phyloP scores from a whole-genome alignment of 176 grass and related monocot genomes.

The Avena insularis region DNA sequence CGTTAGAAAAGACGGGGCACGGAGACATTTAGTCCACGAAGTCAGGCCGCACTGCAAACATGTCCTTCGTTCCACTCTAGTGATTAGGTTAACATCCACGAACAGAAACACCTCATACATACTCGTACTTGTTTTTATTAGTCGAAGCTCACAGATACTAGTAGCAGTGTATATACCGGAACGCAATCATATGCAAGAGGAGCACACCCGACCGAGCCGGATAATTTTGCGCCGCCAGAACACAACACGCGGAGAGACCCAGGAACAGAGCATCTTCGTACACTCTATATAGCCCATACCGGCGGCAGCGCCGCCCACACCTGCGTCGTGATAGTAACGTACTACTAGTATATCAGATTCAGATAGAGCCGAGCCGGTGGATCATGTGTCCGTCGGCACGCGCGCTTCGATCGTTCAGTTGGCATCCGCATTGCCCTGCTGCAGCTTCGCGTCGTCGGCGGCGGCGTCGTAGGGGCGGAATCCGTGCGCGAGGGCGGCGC shows the following conservation, averaged over 20 bases:
- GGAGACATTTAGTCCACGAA: too few relatives aligned
- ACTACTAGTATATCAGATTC: neutral
- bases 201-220: too few relatives aligned
- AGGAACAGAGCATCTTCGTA: neutral
- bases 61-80: too few relatives aligned
- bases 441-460: neutral
- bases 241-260: neutral
- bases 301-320: too few relatives aligned
- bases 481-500: constrained; percentile 58
- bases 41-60: too few relatives aligned
- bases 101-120: neutral
- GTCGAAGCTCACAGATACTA: neutral
- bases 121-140: neutral
- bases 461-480: constrained; percentile 55
- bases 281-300: too few relatives aligned
- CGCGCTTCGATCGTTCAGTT: neutral
- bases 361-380: neutral
- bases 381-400: neutral
- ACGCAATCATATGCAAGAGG: neutral
- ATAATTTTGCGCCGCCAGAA: neutral
- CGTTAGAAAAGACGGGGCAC: too few relatives aligned
- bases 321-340: too few relatives aligned
- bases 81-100: neutral
- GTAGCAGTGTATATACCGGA: neutral
- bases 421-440: too few relatives aligned